Base-by-base conservation (phyloP, 768 basidiomycete species). In the Auriscalpium microsporum region DNA sequence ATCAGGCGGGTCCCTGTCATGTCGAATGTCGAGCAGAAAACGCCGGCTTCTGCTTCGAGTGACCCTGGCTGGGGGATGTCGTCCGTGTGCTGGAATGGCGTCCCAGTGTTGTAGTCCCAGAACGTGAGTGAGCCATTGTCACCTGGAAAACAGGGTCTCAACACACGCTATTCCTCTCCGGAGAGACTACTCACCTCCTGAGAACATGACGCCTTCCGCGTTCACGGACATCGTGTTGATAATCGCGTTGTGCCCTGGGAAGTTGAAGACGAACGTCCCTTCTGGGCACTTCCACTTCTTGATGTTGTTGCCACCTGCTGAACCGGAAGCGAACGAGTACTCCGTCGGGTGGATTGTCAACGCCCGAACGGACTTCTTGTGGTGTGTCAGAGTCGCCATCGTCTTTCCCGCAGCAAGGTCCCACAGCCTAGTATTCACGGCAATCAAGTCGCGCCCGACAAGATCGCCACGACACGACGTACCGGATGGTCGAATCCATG, bases 281-380 rank as follows among this genome's bases (percentile, higher is more conserved):
- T 97, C 92, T 6, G 96, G 96, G 63, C 93, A 97, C 64, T 95
- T 96, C 95, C 95, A 99, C 69, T 98, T 98, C 68, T 99, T 99
- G 75, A 99, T 97, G 70, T 98, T 98, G 75, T 97, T 97, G 0
- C 94, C 96, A n/a, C 96, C 96, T 0, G 95, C 90, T 23, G 91
- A 94, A 49, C 90, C 96, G 3, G 87, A 88, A 2, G 94, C 96
- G 65, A 99, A 99, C 35, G 87, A 89, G 74, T 94, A 98, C 64
- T 98, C 96, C 4, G 90, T 92, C 1, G 95, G 95, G 67, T 97
- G 94, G 54, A 99, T 85, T 5, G 95, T 89, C 48, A 99, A 78
- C 0, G 95, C 84, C 55, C 96, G 85, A 2, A 99, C 93, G 13
- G 90, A 92, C 71, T 99, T 99, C 72, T 98, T 98, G 78, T 99